Evolutionary conservation across 2,329 filamentous ascomycete genomes (phyloP).

Genomic region (Venturiaceae sp.): DNA sequence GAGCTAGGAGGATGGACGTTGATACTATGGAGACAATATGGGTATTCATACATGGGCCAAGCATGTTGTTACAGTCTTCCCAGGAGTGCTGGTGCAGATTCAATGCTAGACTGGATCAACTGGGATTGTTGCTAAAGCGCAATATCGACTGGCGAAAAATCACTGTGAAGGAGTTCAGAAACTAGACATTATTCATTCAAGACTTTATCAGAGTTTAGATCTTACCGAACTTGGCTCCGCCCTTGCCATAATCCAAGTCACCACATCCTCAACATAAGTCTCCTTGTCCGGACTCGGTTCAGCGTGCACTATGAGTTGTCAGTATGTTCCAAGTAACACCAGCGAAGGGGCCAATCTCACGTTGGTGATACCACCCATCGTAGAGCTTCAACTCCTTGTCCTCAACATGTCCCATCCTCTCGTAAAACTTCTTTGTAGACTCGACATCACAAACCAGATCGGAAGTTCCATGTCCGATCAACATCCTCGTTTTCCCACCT

Average conservation of each 20-base stretch:
- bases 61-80: too few relatives aligned
- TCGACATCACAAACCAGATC: slow-evolving; percentile 61
- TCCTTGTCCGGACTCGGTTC: slow-evolving; percentile 25
- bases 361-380: slow-evolving; percentile 68
- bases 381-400: slow-evolving; percentile 68
- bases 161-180: neutral
- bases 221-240: slow-evolving; percentile 4
- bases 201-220: slow-evolving; percentile 5
- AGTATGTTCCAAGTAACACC: neutral
- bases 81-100: neutral
- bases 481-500: slow-evolving; percentile 52
- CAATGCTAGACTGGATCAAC: neutral
- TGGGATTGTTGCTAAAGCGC: neutral
- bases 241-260: slow-evolving; percentile 21
- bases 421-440: slow-evolving; percentile 46
- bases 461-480: slow-evolving; percentile 66
- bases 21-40: neutral
- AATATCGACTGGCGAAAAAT: neutral
- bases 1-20: too few relatives aligned
- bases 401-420: slow-evolving; percentile 30
- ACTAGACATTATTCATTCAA: neutral
- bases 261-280: slow-evolving; percentile 21
- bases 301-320: slow-evolving; percentile 17
- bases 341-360: slow-evolving; percentile 22
- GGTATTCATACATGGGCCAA: neutral